phyloP scores from a whole-genome alignment of 192 early-diverging fungal genomes.

The Coemansia sp. region DNA sequence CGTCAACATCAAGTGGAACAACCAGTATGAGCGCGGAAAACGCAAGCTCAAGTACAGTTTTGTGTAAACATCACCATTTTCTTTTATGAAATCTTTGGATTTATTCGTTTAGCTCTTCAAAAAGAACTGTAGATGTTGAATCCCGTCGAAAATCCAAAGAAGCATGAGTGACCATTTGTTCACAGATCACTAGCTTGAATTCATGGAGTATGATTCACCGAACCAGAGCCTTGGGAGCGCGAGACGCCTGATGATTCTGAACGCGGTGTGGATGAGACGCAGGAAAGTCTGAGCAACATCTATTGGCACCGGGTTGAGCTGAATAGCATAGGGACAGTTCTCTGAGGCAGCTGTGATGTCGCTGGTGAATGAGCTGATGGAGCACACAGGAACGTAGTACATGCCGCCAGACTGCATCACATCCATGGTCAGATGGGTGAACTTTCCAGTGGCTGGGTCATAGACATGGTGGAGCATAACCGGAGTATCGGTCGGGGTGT shows the following conservation, averaged over 20 bases:
- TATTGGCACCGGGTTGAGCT: conserved; percentile 13
- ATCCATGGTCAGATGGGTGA: conserved; percentile 17
- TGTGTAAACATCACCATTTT: conserved; percentile 5
- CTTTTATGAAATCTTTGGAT: not conserved
- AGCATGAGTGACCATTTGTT: not conserved
- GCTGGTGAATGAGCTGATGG: conserved; percentile 16
- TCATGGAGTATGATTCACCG: conserved; percentile 1
- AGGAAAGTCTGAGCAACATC: conserved; percentile 7
- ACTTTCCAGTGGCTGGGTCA: conserved; percentile 30
- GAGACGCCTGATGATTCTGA: conserved; percentile 5
- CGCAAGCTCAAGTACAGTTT: conserved; percentile 26
- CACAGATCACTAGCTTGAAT: not conserved
- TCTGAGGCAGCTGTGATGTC: not conserved
- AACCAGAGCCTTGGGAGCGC: conserved; percentile 1
- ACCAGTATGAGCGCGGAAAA: conserved; percentile 60
- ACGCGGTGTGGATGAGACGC: not conserved
- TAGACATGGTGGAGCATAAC: conserved; percentile 12
- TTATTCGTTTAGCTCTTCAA: not conserved
- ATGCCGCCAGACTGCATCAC: conserved; percentile 16
- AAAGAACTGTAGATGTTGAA: not conserved
- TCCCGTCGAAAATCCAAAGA: not conserved
- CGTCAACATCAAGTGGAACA: conserved; percentile 61
- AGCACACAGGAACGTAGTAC: conserved; percentile 37
- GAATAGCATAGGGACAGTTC: not conserved
- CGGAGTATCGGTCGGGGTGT: conserved; percentile 9